Evolutionary conservation across 2,329 filamentous ascomycete genomes (phyloP), one percentile per base, ranked within the genome.

Genomic region (Tolypocladium guangdongense): DNA sequence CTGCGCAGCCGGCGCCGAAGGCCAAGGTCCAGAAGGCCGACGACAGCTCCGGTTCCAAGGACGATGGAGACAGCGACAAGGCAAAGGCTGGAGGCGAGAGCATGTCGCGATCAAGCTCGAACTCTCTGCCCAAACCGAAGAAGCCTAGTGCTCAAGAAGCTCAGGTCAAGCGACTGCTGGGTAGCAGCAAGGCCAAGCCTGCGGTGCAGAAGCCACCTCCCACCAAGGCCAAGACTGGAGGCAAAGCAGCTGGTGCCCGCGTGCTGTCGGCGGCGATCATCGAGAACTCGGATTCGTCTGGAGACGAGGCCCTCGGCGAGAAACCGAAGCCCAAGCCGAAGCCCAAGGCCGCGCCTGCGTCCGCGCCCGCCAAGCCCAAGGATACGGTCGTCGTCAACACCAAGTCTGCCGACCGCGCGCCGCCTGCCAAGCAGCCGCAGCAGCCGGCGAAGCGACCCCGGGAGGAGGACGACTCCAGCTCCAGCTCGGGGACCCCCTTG

Each of bases 401-500:
- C 7, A 72, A 73, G 54, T 62, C 68, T 4, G 61, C 68, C 10
- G 55, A 62, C 4, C 66, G 58, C 22, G 58, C 60, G 52, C 69
- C 71, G 47, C 64, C 69, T 16, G 57, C 60, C 51, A 71, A 67
- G 55, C 62, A 65, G 35, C n/a, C 39, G 18, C 50, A 45, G n/a
- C 39, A 37, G 33, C 63, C 68, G 12, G 57, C 59, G 41, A 84
- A 85, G 67, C 77, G 81, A 36, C 62, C 72, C 2, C 76, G 78
- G 2, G 78, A 80, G 41, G 70, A 72, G 11, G 70, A 71, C 16
- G 78, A 81, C 58, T 80, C 78, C 54, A 81, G 78, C 60, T 83
- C 80, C 2, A 82, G 80, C 65, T 83, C 80, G 0, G 78, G 77
- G 16, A 78, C 76, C 12, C 80, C 80, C 3, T 67, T 83, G 12